Evolutionary conservation across 176 grass and related monocot species (phyloP).

Genomic region (Carex cristatella): DNA sequence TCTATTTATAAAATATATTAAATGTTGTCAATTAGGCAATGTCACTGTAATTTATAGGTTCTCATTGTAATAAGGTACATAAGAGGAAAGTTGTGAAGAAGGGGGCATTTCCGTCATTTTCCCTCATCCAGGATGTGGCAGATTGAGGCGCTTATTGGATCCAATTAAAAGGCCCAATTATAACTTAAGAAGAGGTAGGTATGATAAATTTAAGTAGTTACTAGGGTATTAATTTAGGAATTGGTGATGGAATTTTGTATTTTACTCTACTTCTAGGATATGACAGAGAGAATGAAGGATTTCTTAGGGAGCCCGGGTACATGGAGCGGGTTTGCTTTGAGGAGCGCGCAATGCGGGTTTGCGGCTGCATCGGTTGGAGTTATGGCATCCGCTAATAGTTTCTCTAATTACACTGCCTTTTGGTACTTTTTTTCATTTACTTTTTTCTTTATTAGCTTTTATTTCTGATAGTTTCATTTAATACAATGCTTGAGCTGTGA

Average conservation of each 20-base stretch:
- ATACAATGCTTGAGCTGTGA: not conserved
- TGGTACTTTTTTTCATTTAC: constrained; percentile 23
- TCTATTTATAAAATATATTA: too few relatives aligned
- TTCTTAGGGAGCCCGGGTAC: constrained; percentile 60
- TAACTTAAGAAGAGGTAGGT: not conserved
- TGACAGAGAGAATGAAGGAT: constrained; percentile 46
- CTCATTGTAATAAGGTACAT: constrained; percentile 5
- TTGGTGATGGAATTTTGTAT: not conserved
- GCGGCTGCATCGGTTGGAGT: constrained; percentile 39
- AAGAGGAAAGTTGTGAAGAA: not conserved
- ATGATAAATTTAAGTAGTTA: not conserved
- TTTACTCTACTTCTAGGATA: not conserved
- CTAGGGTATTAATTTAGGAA: not conserved
- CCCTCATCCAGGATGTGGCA: not conserved
- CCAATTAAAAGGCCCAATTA: not conserved
- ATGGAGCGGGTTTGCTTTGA: constrained; percentile 58
- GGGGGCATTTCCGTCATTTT: not conserved
- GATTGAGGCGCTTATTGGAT: not conserved
- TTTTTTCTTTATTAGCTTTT: not conserved
- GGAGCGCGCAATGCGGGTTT: constrained; percentile 49
- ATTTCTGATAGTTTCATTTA: not conserved
- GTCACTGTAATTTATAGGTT: not conserved
- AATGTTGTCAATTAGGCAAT: not conserved
- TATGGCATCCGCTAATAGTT: constrained; percentile 45
- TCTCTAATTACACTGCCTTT: constrained; percentile 55